Evolutionary conservation across 306 rosid species (phyloP).

Genomic region (Quercus bicolor): DNA sequence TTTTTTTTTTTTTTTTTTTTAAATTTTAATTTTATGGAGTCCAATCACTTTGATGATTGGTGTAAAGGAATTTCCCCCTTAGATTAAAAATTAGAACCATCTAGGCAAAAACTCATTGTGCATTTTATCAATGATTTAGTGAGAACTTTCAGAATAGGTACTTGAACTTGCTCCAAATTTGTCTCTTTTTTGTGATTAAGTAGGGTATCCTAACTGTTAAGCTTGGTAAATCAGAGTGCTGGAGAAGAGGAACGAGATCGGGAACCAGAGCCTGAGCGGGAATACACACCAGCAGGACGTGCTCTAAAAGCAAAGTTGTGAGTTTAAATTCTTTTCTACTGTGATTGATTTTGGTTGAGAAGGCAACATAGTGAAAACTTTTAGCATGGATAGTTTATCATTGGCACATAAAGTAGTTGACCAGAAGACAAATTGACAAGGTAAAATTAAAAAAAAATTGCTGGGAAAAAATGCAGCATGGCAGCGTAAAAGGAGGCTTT

Average conservation of each 20-base stretch:
- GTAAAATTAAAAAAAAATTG: not conserved
- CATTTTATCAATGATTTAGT: not conserved
- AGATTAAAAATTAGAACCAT: not conserved
- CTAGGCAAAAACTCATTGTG: not conserved
- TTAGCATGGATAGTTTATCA: not conserved
- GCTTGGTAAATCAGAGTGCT: conserved; percentile 62
- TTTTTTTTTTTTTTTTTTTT: too few species aligned
- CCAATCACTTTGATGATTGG: not conserved
- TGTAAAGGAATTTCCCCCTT: not conserved
- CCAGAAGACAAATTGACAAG: not conserved
- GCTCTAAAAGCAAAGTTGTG: conserved; percentile 85
- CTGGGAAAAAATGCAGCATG: not conserved
- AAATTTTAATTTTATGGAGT: not conserved
- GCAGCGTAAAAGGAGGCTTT: too few species aligned
- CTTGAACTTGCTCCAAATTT: not conserved
- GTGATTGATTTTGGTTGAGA: conserved; percentile 10
- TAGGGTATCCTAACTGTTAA: conserved; percentile 19
- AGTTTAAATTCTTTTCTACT: conserved; percentile 30
- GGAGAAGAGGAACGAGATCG: conserved; percentile 74
- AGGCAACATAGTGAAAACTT: not conserved
- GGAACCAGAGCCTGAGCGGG: conserved; percentile 90
- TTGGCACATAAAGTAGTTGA: conserved; percentile 1
- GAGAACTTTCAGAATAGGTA: not conserved
- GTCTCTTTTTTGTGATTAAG: not conserved
- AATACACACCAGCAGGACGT: conserved; percentile 96